Conservation (phyloP, 352 stramenopile genomes). For the Vaucheria bursata region DNA sequence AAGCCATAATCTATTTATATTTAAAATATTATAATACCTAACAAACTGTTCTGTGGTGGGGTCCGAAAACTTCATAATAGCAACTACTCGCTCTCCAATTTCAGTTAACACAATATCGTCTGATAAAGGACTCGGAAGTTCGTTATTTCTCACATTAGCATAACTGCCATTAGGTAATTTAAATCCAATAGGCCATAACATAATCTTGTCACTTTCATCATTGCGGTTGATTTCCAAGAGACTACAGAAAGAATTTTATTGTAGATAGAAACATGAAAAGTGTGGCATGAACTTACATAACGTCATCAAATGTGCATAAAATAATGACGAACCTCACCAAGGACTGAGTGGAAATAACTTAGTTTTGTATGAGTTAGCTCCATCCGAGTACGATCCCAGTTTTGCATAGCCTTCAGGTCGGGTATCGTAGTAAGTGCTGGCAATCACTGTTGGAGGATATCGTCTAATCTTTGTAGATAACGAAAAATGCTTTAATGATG, state of each 20-base stretch:
- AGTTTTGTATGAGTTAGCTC: conserved; percentile 17
- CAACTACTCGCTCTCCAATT: conserved; percentile 46
- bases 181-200: conserved; percentile 59
- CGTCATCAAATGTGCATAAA: no score
- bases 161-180: conserved; percentile 13
- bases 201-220: conserved; percentile 52
- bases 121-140: not conserved
- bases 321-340: no score
- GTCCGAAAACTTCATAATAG: conserved; percentile 55
- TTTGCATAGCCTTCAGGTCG: conserved; percentile 57
- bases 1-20: no score
- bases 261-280: no score
- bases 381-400: conserved; percentile 54
- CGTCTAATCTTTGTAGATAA: conserved; percentile 19
- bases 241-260: no score
- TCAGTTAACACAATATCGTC: not conserved
- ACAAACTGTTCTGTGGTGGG: conserved; percentile 58
- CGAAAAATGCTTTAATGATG: no score
- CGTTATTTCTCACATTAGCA: not conserved
- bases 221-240: not conserved
- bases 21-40: no score
- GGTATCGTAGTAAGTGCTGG: conserved; percentile 52
- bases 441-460: conserved; percentile 54
- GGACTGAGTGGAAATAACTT: conserved; percentile 55
- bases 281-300: no score